Base-by-base conservation (phyloP, 2,329 filamentous ascomycete species). In the Chalara sp. region DNA sequence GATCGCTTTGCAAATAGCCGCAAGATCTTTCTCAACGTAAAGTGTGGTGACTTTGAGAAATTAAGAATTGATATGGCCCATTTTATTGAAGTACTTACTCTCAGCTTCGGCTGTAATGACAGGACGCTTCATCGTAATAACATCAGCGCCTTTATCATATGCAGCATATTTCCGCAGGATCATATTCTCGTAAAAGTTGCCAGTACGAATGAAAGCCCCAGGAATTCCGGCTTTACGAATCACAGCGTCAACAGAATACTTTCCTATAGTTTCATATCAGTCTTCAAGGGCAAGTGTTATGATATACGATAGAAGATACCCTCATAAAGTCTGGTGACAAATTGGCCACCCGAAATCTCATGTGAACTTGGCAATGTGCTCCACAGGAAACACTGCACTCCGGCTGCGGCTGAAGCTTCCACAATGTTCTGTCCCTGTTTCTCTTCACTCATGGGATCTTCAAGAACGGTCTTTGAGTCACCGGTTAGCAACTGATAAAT, bases 211-310 rank as follows among this genome's bases (percentile, higher is more conserved):
- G 31, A 59, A 56, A 12, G 47, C 44, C 5, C 49, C 56, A 32
- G 58, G 51, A 45, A 59, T 47, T n/a, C 53, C 50, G n/a, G 51
- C 46, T 47, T 55, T 52, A 5, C 49, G 46, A 21, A 60, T 59
- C 32, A 53, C 56, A 5, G 46, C 48, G 39, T 60, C 58, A 35
- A 60, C 58, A 37, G 51, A 53, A 42, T 56, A 46, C 44, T 59
- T 60, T 5, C 56, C 56, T 58, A 49, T 47, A 53, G 50, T 8
- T 50, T 48, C 13, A 59, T 59, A 32, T 53, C 56, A 5, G 45
- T 45, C 33, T 60, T 56, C 31, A 21, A 21, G 21, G 21, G 21
- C 2, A 21, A 21, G 21, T 21, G 21, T 21, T 21, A 21, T 3
- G 21, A 21, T 21, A 21, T 21, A 21, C 59, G 55, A 37, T 53